Percentiles rank a stretch among this genome's conserved stretches.
These are phyloP conservation scores for Sugiyamaella americana DNA, from an alignment of 805 yeast genomes.

Conservation along the genomic window DNA sequence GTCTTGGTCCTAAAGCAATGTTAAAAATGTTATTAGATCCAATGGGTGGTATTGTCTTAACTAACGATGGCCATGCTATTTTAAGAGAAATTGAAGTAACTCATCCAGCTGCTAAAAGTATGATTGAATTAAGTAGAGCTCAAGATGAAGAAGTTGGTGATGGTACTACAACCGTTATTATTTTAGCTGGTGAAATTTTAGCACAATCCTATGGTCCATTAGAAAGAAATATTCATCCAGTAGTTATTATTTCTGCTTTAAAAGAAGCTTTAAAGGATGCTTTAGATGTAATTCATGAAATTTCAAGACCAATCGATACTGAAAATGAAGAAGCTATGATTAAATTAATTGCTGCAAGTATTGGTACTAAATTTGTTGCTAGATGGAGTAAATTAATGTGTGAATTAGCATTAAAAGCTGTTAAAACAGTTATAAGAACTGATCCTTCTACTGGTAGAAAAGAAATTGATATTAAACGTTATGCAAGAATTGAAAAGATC, in stretches of 20 bases:
- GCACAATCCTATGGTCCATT: conserved; percentile 90
- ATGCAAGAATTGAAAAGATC: conserved; percentile 87
- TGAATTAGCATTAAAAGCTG: conserved; percentile 77
- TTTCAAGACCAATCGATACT: conserved; percentile 77
- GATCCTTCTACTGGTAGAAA: conserved; percentile 50
- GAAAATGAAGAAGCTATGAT: conserved; percentile 82
- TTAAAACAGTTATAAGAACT: conserved; percentile 58
- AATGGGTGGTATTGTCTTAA: conserved; percentile 84
- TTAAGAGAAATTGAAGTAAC: conserved; percentile 79
- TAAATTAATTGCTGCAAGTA: conserved; percentile 78
- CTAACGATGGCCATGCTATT: conserved; percentile 98
- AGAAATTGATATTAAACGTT: conserved; percentile 90
- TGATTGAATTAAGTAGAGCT: conserved; percentile 94
- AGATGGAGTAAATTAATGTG: conserved; percentile 93
- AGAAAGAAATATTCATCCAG: conserved; percentile 95
- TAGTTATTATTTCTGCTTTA: conserved; percentile 88
- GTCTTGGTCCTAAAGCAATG: conserved; percentile 99
- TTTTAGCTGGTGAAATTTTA: conserved; percentile 91
- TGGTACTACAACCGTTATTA: conserved; percentile 96
- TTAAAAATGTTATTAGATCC: conserved; percentile 96
- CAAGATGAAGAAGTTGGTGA: conserved; percentile 99
- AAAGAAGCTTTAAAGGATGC: conserved; percentile 90
- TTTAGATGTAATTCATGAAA: conserved; percentile 73
- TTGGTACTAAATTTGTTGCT: conserved; percentile 91
- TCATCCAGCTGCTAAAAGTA: conserved; percentile 98